phyloP scores from a whole-genome alignment of 108 stramenopile species.

The Cyclotella sp. region DNA sequence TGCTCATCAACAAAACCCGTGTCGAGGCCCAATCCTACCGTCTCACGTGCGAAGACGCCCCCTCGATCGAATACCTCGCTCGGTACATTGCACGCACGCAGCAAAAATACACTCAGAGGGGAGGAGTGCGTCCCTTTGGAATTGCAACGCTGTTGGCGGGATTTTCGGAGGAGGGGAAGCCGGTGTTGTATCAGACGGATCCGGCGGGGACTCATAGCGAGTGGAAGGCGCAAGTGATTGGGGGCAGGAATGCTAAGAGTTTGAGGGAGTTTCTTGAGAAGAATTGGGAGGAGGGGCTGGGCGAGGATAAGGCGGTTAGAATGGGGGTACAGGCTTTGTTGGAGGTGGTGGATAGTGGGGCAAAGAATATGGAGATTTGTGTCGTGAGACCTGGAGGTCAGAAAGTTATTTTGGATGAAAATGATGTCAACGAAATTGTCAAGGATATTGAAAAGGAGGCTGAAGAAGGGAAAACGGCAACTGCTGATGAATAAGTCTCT shows the following conservation, averaged over 20 bases:
- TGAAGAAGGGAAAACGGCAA: constrained; percentile 60
- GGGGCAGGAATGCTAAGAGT: constrained; percentile 95
- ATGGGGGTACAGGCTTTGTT: constrained; percentile 95
- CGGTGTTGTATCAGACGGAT: constrained; percentile 95
- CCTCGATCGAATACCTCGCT: constrained; percentile 97
- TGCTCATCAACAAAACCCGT: constrained; percentile 93
- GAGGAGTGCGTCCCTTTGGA: constrained; percentile 99
- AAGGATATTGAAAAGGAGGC: constrained; percentile 89
- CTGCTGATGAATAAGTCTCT: constrained; percentile 23
- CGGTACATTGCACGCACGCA: constrained; percentile 97
- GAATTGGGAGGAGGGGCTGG: constrained; percentile 90
- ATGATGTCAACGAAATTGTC: constrained; percentile 79
- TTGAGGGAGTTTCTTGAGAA: constrained; percentile 99
- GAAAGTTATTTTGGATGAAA: constrained; percentile 81
- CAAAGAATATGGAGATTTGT: constrained; percentile 98
- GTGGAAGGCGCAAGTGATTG: constrained; percentile 99
- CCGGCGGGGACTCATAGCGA: constrained; percentile 97
- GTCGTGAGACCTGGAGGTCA: constrained; percentile 76
- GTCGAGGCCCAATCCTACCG: constrained; percentile 98
- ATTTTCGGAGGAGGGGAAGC: constrained; percentile 78
- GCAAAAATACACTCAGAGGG: constrained; percentile 99
- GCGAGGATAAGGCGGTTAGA: constrained; percentile 83
- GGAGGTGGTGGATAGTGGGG: constrained; percentile 98
- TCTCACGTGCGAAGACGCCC: constrained; percentile 98
- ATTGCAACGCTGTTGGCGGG: constrained; percentile 93